Base-by-base conservation (phyloP, 345 rosid genomes). In the Salix brachista region DNA sequence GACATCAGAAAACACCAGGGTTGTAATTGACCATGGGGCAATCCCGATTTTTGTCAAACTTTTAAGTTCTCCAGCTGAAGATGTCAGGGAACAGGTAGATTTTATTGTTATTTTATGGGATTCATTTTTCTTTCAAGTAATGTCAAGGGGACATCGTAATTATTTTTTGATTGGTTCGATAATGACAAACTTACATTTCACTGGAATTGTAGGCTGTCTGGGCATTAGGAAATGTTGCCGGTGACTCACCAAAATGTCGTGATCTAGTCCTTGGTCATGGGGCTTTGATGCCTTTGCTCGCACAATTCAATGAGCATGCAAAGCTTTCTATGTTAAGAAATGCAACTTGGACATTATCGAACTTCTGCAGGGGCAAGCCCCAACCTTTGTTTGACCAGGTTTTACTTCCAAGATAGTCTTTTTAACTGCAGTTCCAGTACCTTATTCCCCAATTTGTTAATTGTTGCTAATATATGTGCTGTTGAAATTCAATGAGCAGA, bases 331-430 rank as follows among this genome's bases (percentile, higher is more conserved):
- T 81, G 84, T 30, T 81, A 58, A 81, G 80, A 56, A 81, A 77
- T 77, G 84, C 80, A 61, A 81, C 84, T 36, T 81, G 84, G 84
- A 77, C 84, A 25, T 46, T 81, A 11, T 81, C 84, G 0, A 81
- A 81, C 62, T 81, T 81, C 66, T 81, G 80, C 67, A 81, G 80
- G 84, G 84, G 84, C 60, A 81, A 77, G 75, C 84, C 84, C n/a
- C 84, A 73, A 42, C 84, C 84, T 60, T 69, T 68, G 62, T 81
- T 81, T 77, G 84, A 81, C 17, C 84, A 77, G 80, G 84, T 81
- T 77, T 69, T 42, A 6, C 7, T 19, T 48, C 34, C 17, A n/a
- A 25, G 32, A 7, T 71, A 34, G 25, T 14, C 42, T 48, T 8
- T 61, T 42, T 34, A 58, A 16, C 17, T n/a, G 37, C 18, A n/a